These are phyloP conservation scores for Cicer bijugum DNA, from an alignment of 306 rosid genomes.

Conservation along the genomic window DNA sequence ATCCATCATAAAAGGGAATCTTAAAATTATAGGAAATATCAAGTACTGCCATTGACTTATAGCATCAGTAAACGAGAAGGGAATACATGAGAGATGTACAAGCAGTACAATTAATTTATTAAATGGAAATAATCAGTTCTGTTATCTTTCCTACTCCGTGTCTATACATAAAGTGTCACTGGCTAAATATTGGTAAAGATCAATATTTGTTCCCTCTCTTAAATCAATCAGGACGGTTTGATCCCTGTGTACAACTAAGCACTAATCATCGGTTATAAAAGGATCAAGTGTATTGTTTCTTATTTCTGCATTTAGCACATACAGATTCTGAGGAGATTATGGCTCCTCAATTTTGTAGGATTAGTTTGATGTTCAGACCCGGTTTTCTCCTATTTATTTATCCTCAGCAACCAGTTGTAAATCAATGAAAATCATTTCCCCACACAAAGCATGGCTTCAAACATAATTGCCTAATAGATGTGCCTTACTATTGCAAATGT, in stretches of 20 bases:
- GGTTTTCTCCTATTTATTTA: neutral
- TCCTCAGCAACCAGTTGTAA: conserved; percentile 4
- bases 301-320: neutral
- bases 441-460: conserved; percentile 2
- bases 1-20: conserved; percentile 16
- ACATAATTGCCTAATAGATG: conserved; percentile 22
- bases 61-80: conserved; percentile 17
- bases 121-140: conserved; percentile 11
- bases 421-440: neutral
- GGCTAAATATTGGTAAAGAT: neutral
- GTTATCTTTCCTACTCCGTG: conserved; percentile 3
- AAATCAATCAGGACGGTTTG: neutral
- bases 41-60: conserved; percentile 20
- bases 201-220: neutral
- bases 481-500: neutral
- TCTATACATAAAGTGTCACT: neutral
- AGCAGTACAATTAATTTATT: neutral
- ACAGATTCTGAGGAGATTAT: neutral
- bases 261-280: neutral
- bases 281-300: neutral
- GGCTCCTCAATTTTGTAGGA: neutral
- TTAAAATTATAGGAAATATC: conserved; percentile 20
- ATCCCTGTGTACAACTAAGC: neutral
- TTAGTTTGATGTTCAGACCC: neutral
- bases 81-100: conserved; percentile 12